A percentile compares a stretch with the other conserved stretches of the same genome.
Evolutionary conservation across 2,329 filamentous ascomycete genomes (phyloP).

Genomic region (Ophiostoma piceae): DNA sequence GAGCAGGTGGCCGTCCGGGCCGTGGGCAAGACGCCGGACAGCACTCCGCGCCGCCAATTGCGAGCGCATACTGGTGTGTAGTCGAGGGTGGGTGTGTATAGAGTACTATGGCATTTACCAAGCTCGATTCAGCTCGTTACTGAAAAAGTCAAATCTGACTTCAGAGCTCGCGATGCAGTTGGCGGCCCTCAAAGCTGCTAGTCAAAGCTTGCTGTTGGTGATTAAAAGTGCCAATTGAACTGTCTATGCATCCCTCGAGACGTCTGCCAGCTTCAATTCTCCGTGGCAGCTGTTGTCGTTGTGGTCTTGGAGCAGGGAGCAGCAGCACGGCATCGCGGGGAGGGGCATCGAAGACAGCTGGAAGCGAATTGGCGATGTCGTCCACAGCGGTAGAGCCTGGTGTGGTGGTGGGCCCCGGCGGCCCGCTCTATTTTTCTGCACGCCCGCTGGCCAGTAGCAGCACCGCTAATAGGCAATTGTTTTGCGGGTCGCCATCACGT

Average conservation of each 20-base stretch:
- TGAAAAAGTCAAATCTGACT: background rate
- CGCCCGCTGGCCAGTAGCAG: conserved; percentile 10
- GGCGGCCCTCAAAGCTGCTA: background rate
- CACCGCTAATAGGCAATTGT: conserved; percentile 6
- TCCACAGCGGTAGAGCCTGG: background rate
- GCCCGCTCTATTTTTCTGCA: conserved; percentile 14
- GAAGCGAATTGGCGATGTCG: conserved; percentile 10
- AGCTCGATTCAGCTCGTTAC: background rate
- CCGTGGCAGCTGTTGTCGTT: background rate
- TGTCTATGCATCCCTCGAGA: background rate
- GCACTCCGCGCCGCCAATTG: conserved; percentile 53
- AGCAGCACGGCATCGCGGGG: conserved; percentile 9
- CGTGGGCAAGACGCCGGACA: conserved; percentile 46
- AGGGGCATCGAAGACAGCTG: background rate
- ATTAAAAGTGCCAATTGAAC: background rate
- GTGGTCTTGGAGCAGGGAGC: background rate
- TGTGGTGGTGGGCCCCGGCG: background rate
- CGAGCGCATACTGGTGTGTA: conserved; percentile 46
- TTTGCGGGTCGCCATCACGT: conserved; percentile 6
- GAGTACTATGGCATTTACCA: background rate
- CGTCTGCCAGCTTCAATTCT: background rate
- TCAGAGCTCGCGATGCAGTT: background rate
- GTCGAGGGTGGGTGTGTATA: background rate
- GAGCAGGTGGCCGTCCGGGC: conserved; percentile 1
- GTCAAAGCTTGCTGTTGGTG: background rate